Conservation (phyloP, 257 asterid genomes). For the Petrea volubilis region DNA sequence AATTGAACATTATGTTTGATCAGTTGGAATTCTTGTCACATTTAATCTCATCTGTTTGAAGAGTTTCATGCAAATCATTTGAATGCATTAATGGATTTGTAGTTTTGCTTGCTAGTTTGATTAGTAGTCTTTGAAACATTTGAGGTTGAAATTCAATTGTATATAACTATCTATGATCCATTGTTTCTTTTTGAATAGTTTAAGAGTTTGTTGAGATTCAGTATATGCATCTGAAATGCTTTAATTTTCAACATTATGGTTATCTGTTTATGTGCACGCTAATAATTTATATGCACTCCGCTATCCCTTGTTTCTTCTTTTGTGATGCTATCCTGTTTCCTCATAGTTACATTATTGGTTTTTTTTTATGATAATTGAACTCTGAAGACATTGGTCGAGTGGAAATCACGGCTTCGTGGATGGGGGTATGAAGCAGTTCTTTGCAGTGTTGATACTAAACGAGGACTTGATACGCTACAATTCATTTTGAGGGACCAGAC, state of each 20-base stretch:
- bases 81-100: not conserved
- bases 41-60: not conserved
- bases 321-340: slow-evolving; percentile 14
- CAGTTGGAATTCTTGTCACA: not conserved
- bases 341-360: slow-evolving; percentile 15
- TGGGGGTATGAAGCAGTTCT: slow-evolving; percentile 91
- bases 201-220: not conserved
- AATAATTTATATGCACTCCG: not conserved
- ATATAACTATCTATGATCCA: not conserved
- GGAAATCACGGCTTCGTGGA: slow-evolving; percentile 76
- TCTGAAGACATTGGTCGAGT: slow-evolving; percentile 55
- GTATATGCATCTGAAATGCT: not conserved
- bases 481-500: slow-evolving; percentile 78
- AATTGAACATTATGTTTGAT: not conserved
- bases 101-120: not conserved
- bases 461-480: slow-evolving; percentile 76
- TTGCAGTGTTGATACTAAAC: slow-evolving; percentile 75
- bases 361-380: slow-evolving; percentile 13
- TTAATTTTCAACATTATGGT: not conserved
- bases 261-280: not conserved
- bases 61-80: not conserved
- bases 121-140: not conserved
- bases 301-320: not conserved
- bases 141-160: not conserved
- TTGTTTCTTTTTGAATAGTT: not conserved